Base-by-base conservation (phyloP, 306 rosid species). In the Rosa persica region DNA sequence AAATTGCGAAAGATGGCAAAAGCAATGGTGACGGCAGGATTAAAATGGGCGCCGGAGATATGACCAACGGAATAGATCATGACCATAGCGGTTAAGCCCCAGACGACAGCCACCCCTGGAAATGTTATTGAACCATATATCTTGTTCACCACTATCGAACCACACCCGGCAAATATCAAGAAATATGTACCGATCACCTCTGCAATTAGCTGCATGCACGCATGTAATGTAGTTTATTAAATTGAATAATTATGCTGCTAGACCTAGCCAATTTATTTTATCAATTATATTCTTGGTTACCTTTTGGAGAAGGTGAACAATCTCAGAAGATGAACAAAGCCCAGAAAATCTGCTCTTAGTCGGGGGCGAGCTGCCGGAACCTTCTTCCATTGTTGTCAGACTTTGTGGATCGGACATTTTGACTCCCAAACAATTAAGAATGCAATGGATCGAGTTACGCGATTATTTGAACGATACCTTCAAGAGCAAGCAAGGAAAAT, bases 41-140 rank as follows among this genome's bases (percentile, higher is more conserved):
- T 89, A 51, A 91, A 87, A 82, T 91, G 97, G 16, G 81, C 94
- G 52, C 92, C 91, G 42, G 97, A 91, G 47, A 89, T 88, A 16
- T 91, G 97, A 64, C 88, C 92, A 12, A 91, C 78, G 4, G 97
- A 0, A 43, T 89, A 91, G 61, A 85, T 54, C 91, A 91, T 66
- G 57, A 89, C 81, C 79, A 83, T 86, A 2, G 85, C 92, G 4
- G 76, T 20, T 6, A 85, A 19, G 25, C 97, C 92, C 91, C 93
- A 88, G 4, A 76, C 76, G 0, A 82, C 15, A 48, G 84, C 71
- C 61, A 91, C 62, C 22, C 94, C 97, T 1, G 97, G 96, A 77
- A 89, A 87, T 5, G 92, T 78, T 72, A 88, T 76, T 0, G 66
- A 42, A 0, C 80, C 87, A 58, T 88, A 77, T 0, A 70, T 19